These are phyloP conservation scores for Hordeum pubiflorum DNA, from an alignment of 202 grass and related monocot species.

Conservation along the genomic window DNA sequence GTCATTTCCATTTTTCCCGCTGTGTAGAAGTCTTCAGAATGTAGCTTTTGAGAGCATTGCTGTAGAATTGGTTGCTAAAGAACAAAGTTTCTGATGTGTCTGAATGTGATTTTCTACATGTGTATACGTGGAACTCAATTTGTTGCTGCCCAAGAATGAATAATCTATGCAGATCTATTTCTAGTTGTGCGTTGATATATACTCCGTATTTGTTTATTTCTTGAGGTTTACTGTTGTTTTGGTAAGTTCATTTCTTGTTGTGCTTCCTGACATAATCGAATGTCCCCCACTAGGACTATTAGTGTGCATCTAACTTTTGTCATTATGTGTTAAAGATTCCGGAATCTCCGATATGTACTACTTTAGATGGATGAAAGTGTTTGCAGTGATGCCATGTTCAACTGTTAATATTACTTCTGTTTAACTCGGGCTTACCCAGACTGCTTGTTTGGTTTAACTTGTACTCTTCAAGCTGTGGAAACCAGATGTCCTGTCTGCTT, in stretches of 20 bases:
- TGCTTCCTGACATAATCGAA: neutral
- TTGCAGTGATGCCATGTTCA: no score
- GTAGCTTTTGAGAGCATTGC: neutral
- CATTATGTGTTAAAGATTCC: no score
- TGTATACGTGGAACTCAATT: neutral
- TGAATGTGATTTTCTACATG: neutral
- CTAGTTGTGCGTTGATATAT: neutral
- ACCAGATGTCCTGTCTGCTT: neutral
- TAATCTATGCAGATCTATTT: neutral
- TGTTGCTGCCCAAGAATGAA: neutral
- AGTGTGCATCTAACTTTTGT: neutral
- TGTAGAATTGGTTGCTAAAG: slow-evolving; percentile 4
- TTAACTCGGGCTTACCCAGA: neutral
- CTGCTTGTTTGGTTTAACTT: neutral
- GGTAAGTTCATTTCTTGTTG: neutral
- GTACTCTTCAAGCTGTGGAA: neutral
- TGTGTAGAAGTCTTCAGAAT: slow-evolving; percentile 8
- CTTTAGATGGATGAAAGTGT: no score
- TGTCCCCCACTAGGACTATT: neutral
- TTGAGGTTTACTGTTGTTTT: neutral
- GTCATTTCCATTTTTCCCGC: neutral
- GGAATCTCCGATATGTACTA: no score
- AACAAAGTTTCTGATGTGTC: neutral
- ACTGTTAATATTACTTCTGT: neutral
- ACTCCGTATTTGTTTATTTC: neutral